Conservation (phyloP, 805 yeast genomes). For the Saturnispora galanensis region DNA sequence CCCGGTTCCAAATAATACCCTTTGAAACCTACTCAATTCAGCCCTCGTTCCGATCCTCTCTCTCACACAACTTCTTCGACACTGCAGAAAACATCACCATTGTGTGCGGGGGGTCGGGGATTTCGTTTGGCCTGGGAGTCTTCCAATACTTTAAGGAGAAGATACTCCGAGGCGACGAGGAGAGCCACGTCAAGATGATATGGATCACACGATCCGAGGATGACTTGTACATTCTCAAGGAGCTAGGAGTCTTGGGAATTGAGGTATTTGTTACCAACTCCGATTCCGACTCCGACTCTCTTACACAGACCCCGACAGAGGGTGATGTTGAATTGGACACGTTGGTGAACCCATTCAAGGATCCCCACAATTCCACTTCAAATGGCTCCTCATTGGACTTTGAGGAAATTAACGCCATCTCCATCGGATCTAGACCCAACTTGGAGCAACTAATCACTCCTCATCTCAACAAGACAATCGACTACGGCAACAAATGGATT, state of each 20-base stretch:
- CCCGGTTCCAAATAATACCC: slow-evolving; percentile 28
- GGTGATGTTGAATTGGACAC: slow-evolving; percentile 22
- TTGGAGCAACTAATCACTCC: slow-evolving; percentile 26
- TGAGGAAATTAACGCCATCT: slow-evolving; percentile 11
- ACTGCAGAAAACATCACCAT: slow-evolving; percentile 42
- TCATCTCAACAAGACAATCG: slow-evolving; percentile 22
- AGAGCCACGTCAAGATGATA: slow-evolving; percentile 30
- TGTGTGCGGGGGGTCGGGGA: slow-evolving; percentile 67
- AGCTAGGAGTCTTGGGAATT: slow-evolving; percentile 27
- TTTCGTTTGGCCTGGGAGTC: slow-evolving; percentile 51
- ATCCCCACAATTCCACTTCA: slow-evolving; percentile 7
- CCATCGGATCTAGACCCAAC: slow-evolving; percentile 34
- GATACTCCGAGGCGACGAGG: slow-evolving; percentile 16
- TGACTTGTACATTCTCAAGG: slow-evolving; percentile 39
- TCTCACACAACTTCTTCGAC: slow-evolving; percentile 34
- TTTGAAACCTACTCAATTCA: slow-evolving; percentile 30
- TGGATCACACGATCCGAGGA: slow-evolving; percentile 45
- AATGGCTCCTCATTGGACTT: background rate
- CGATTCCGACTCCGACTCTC: background rate
- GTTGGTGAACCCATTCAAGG: slow-evolving; percentile 10
- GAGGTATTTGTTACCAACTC: slow-evolving; percentile 31
- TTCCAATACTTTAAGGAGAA: slow-evolving; percentile 31
- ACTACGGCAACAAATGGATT: slow-evolving; percentile 37
- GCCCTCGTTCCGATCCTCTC: slow-evolving; percentile 33
- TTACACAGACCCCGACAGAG: too few relatives aligned